A percentile compares a stretch with the other conserved stretches of the same genome.
Evolutionary conservation across 495 filamentous ascomycete genomes (phyloP).

Genomic region (Aspergillus nidulans): DNA sequence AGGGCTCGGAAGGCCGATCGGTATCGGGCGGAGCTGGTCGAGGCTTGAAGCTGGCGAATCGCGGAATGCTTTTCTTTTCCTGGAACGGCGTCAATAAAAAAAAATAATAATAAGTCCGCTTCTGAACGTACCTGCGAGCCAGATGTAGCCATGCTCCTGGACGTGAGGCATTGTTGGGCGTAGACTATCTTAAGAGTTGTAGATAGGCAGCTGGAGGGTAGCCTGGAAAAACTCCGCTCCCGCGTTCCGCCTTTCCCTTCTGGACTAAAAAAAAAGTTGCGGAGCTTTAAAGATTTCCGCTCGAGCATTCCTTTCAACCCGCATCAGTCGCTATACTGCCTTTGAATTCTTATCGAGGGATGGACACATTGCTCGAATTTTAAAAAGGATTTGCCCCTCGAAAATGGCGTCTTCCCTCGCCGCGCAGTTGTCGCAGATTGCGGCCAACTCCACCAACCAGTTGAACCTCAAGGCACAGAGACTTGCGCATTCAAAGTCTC

Average conservation of each 20-base stretch:
- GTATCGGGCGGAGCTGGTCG: slow-evolving; percentile 23
- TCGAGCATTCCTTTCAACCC: neutral
- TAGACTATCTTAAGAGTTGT: neutral
- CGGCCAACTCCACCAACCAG: slow-evolving; percentile 68
- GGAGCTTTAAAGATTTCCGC: slow-evolving; percentile 14
- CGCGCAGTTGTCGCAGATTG: slow-evolving; percentile 75
- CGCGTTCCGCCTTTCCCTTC: slow-evolving; percentile 21
- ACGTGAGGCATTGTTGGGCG: slow-evolving; percentile 11
- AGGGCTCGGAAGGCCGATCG: slow-evolving; percentile 20
- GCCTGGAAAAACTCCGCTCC: slow-evolving; percentile 26
- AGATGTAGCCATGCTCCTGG: slow-evolving; percentile 36
- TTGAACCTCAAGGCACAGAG: slow-evolving; percentile 89
- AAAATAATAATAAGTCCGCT: neutral
- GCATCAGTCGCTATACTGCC: neutral
- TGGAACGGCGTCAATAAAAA: slow-evolving; percentile 7
- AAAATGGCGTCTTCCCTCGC: slow-evolving; percentile 77
- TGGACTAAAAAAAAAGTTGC: slow-evolving; percentile 33
- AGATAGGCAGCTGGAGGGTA: neutral
- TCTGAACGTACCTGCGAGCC: slow-evolving; percentile 29
- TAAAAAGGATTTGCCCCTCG: slow-evolving; percentile 14
- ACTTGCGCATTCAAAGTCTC: slow-evolving; percentile 79
- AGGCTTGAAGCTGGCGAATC: slow-evolving; percentile 65
- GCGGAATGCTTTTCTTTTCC: slow-evolving; percentile 51
- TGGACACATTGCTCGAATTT: slow-evolving; percentile 17
- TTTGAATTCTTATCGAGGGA: slow-evolving; percentile 16